Conservation (phyloP, 805 yeast species). For the Yamadazyma takamatsuzukensis region DNA sequence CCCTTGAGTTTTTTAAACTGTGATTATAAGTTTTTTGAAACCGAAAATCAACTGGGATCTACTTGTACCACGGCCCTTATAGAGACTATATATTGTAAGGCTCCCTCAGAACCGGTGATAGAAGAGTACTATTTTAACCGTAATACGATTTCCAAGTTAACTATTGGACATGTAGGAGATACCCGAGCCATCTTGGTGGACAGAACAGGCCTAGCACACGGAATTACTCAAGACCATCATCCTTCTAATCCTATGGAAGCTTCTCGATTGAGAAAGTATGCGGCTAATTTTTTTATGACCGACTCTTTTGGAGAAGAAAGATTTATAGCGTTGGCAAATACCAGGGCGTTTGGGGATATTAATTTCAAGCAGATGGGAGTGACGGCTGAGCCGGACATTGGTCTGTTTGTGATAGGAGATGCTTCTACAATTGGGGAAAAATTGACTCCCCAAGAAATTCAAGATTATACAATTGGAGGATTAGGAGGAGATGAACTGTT, state of each 20-base stretch:
- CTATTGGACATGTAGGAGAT: conserved; percentile 91
- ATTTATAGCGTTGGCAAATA: conserved; percentile 80
- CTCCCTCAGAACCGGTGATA: conserved; percentile 23
- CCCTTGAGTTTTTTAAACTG: conserved; percentile 63
- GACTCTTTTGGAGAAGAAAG: conserved; percentile 94
- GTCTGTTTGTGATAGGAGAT: conserved; percentile 66
- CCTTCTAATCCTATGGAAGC: conserved; percentile 81
- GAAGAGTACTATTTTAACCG: conserved; percentile 57
- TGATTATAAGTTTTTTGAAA: conserved; percentile 56
- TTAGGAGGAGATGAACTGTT: conserved; percentile 88
- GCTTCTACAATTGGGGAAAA: conserved; percentile 24
- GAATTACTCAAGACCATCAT: conserved; percentile 79
- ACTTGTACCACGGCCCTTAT: conserved; percentile 68
- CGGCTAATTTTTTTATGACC: conserved; percentile 61
- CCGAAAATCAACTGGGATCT: conserved; percentile 53
- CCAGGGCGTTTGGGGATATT: conserved; percentile 90
- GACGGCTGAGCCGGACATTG: conserved; percentile 87
- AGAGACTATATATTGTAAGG: conserved; percentile 41
- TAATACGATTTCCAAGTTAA: conserved; percentile 60
- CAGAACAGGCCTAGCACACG: conserved; percentile 70
- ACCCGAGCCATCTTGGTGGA: conserved; percentile 86
- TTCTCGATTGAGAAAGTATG: conserved; percentile 60
- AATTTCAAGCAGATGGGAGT: conserved; percentile 80
- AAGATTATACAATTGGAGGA: conserved; percentile 32
- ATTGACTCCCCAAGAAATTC: conserved; percentile 37